Evolutionary conservation across 129 eudicot species (phyloP).

Genomic region (Lonicera japonica): DNA sequence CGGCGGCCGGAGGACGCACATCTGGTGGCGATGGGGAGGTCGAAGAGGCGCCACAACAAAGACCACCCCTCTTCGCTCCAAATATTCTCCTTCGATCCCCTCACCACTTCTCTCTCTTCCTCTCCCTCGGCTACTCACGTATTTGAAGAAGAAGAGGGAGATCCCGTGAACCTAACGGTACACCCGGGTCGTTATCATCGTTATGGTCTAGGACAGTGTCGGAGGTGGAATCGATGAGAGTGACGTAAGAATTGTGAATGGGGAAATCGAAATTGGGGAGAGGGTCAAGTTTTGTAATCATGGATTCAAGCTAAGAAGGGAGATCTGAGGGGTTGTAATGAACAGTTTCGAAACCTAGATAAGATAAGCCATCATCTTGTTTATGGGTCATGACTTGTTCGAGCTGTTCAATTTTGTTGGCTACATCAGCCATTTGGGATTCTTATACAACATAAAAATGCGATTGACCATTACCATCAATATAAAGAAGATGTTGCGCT

Average conservation of each 20-base stretch:
- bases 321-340: conserved; percentile 84
- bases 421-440: conserved; percentile 86
- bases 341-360: conserved; percentile 47
- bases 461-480: too few relatives aligned
- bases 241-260: background rate
- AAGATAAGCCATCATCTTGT: conserved; percentile 42
- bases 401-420: conserved; percentile 62
- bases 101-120: conserved; percentile 52
- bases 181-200: conserved; percentile 43
- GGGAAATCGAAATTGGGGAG: background rate
- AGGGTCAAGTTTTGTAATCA: conserved; percentile 52
- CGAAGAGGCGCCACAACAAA: conserved; percentile 14
- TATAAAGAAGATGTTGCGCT: too few relatives aligned
- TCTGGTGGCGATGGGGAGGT: conserved; percentile 64
- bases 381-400: conserved; percentile 37
- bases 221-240: background rate
- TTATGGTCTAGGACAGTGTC: conserved; percentile 9
- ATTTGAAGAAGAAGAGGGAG: conserved; percentile 67
- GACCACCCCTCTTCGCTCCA: conserved; percentile 53
- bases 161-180: conserved; percentile 65
- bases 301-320: conserved; percentile 54
- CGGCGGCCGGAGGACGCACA: conserved; percentile 82
- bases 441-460: too few relatives aligned
- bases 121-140: conserved; percentile 57
- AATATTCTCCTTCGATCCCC: conserved; percentile 62